Base-by-base conservation (phyloP, 148 eudicot species). In the Rhododendron griersonianum region DNA sequence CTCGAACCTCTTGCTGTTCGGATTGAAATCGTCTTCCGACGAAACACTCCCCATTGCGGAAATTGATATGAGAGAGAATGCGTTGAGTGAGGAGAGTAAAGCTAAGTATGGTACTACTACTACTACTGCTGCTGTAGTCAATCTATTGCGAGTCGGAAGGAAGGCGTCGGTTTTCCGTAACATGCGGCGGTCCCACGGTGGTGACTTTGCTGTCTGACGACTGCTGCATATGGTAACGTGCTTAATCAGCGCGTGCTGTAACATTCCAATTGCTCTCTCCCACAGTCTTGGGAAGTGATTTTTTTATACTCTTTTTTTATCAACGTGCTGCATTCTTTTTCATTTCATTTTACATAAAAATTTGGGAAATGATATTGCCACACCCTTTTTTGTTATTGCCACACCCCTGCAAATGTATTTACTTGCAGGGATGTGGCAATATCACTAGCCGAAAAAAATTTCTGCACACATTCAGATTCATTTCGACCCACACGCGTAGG, bases 11-110 rank as follows among this genome's bases (percentile, higher is more conserved):
- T 30, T 45, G 67, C 85, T 84, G 30, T 48, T 57, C 2, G 53
- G 73, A 82, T 82, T 80, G 41, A 19, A 84, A 50, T 84, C 85
- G 4, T 73, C 85, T 73, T 84, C 85, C 85, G 85, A 84, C 80
- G 85, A 73, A 73, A 84, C 80, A 50, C 85, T 84, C 65, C 63
- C 80, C 85, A 84, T 84, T 73, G 80, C 18, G 7, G 84, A 61
- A 50, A 15, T 39, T 7, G 10, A 7, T 18, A 45, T 37, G 79
- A 37, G 81, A 79, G 30, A 78, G 55, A 78, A 15, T 21, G 59
- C 18, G 23, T 18, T 57, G 63, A 57, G 63, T 18, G 28, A 35
- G 71, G 30, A 57, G n/a, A 81, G 84, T 16, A 16, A 80, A 41
- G 45, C 21, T 59, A 16, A 30, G 2, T 78, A 78, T 2, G 13